Conservation (phyloP, 2,329 filamentous ascomycete genomes). For the Colletotrichum eleusines region DNA sequence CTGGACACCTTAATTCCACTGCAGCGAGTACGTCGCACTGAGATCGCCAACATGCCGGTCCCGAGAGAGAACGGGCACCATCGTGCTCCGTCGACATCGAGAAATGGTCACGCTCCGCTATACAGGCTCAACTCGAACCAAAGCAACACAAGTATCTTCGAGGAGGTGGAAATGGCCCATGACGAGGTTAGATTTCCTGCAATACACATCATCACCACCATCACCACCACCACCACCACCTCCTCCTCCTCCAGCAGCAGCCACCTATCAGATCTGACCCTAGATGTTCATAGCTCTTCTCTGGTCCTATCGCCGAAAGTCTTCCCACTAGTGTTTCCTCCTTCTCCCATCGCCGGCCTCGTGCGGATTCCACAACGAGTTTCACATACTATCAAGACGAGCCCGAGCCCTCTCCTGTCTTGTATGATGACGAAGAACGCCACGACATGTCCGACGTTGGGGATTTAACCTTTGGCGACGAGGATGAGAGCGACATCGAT, state of each 20-base stretch:
- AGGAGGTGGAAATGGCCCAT: slow-evolving; percentile 98
- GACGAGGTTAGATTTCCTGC: slow-evolving; percentile 76
- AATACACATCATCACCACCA: background rate
- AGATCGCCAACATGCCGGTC: slow-evolving; percentile 22
- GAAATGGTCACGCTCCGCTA: slow-evolving; percentile 51
- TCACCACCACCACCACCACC: too few relatives aligned
- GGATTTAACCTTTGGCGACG: slow-evolving; percentile 54
- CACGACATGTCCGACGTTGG: slow-evolving; percentile 55
- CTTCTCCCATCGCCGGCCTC: slow-evolving; percentile 84
- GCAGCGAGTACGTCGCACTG: slow-evolving; percentile 5
- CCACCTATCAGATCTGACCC: slow-evolving; percentile 2
- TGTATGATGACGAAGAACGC: slow-evolving; percentile 46
- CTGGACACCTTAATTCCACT: slow-evolving; percentile 6
- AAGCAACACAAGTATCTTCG: slow-evolving; percentile 84
- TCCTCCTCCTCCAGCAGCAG: too few relatives aligned
- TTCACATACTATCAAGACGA: slow-evolving; percentile 87
- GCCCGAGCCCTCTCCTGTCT: slow-evolving; percentile 32
- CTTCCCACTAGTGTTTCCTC: slow-evolving; percentile 94
- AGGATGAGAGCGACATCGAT: slow-evolving; percentile 54
- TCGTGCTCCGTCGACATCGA: slow-evolving; percentile 28
- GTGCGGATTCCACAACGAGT: slow-evolving; percentile 87
- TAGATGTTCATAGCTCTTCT: slow-evolving; percentile 71
- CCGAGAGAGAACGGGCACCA: slow-evolving; percentile 17
- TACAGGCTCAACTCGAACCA: slow-evolving; percentile 78
- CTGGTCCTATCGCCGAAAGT: slow-evolving; percentile 93